Base-by-base conservation (phyloP, 2,329 filamentous ascomycete species). In the Pseudocercospora cruenta region DNA sequence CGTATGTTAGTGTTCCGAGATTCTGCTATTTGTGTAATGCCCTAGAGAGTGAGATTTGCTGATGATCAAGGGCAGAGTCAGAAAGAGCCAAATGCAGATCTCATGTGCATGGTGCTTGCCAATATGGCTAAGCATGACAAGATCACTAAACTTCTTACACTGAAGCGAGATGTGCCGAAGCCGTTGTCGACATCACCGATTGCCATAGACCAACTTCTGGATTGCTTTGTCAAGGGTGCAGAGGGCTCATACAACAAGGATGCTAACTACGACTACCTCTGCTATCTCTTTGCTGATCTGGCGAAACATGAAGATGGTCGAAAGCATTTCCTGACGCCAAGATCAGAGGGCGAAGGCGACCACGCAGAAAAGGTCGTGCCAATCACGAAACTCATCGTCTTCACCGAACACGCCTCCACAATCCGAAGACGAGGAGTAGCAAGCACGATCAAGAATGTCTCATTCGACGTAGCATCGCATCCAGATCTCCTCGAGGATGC, bases 341-440 rank as follows among this genome's bases (percentile, higher is more conserved):
- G 69, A 0, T 33, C 67, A 2, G 70, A 72, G 61, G 67, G 67
- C 39, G 62, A 60, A 24, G 58, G 39, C 33, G 86, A 86, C 1
- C 94, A 96, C 78, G 93, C 97, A n/a, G 84, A 82, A 1, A 87
- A 81, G 63, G 80, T 97, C 14, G 88, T 97, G n/a, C 95, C 95
- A 1, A 84, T 98, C 57, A 92, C 91, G 58, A 98, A 98, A 82
- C 84, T 99, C 68, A 91, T 91, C 67, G 94, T 98, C 66, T 98
- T 98, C 78, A 98, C 95, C 0, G 93, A 96, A 78, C 93, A 97
- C 81, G 84, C 87, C 72, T 96, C 92, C 2, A 86, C 90, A 28
- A 88, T 97, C 62, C 88, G 95, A 65, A 86, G 95, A 62, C 92
- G 93, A 74, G 95, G 95, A n/a, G 94, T 97, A n/a, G 94, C 94